Evolutionary conservation across 2,329 filamentous ascomycete genomes (phyloP), one percentile per base, ranked within the genome.

Genomic region (Fusarium bulbicola): DNA sequence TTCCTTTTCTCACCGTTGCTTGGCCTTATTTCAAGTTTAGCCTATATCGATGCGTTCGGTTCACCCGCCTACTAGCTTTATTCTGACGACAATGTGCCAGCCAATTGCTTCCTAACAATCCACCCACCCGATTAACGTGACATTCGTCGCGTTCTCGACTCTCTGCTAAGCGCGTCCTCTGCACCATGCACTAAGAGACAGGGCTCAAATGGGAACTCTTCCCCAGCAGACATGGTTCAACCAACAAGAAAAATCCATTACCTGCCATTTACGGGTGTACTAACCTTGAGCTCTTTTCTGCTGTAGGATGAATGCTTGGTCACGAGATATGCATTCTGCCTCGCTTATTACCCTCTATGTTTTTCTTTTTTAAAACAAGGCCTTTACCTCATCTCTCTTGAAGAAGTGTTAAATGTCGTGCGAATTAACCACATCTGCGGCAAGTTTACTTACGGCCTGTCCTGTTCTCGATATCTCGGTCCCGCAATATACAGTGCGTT

Each of bases 61-160:
- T 18, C 34, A 5, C 30, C 47, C 16, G 16, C 30, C 9, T 18
- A 7, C 21, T 50, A 14, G 7, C 7, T 20, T 16, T 12, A 15
- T n/a, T 30, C 20, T 9, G 3, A 21, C 18, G 15, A 3, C 28
- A 7, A 3, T 14, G 20, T 50, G 30, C 11, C 12, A 34, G 30
- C 47, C 21, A 24, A 24, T 34, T 20, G 8, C 4, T 10, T 11
- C 2, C 8, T 21, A 0, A 6, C 4, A 10, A 14, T 7, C 9
- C 15, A 34, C 1, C 4, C 2, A 8, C 47, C n/a, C 1, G 8
- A 53, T 11, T 13, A 39, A n/a, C 3, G 18, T 54, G 50, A 5
- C 34, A 39, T 54, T 6, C 5, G 3, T 3, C 24, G 7, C 34
- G 50, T 3, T 54, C 34, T 54, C 20, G 13, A 54, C 34, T 39